phyloP scores from a whole-genome alignment of 148 eudicot genomes.

The Pouteria glomerata region DNA sequence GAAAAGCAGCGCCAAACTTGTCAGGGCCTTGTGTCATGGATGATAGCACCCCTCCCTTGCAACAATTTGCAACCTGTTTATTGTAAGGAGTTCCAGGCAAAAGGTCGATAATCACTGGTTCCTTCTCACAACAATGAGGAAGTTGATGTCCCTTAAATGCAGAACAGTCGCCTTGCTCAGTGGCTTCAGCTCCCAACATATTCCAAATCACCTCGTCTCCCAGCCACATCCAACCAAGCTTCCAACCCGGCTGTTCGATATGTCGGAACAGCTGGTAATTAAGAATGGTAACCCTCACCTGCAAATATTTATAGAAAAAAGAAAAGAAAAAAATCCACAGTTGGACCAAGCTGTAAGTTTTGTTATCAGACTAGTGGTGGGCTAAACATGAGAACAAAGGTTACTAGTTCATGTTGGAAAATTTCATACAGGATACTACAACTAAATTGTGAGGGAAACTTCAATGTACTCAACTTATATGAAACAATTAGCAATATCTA shows the following conservation, averaged over 20 bases:
- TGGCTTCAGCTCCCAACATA: constrained; percentile 68
- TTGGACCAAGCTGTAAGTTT: too few relatives aligned
- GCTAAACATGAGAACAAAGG: too few relatives aligned
- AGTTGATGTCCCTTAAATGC: constrained; percentile 28
- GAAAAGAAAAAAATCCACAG: too few relatives aligned
- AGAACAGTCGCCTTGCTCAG: constrained; percentile 73
- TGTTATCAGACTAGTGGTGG: too few relatives aligned
- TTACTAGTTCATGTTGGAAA: too few relatives aligned
- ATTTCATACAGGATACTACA: too few relatives aligned
- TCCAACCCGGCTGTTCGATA: constrained; percentile 73
- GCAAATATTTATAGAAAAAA: too few relatives aligned
- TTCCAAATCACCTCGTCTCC: constrained; percentile 56
- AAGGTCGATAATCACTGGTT: constrained; percentile 66
- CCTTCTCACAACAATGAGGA: constrained; percentile 68
- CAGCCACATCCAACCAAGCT: constrained; percentile 66
- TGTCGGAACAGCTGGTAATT: constrained; percentile 74
- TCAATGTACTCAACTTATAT: too few relatives aligned
- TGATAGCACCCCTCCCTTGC: constrained; percentile 60
- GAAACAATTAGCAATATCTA: too few relatives aligned
- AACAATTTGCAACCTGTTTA: constrained; percentile 58
- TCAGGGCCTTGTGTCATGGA: constrained; percentile 50
- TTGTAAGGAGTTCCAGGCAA: constrained; percentile 47
- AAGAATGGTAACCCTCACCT: constrained; percentile 52
- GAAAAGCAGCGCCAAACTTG: constrained; percentile 39
- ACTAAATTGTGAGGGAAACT: too few relatives aligned